phyloP scores from a whole-genome alignment of 208 protist species.

The Acanthamoeba lugdunensis region DNA sequence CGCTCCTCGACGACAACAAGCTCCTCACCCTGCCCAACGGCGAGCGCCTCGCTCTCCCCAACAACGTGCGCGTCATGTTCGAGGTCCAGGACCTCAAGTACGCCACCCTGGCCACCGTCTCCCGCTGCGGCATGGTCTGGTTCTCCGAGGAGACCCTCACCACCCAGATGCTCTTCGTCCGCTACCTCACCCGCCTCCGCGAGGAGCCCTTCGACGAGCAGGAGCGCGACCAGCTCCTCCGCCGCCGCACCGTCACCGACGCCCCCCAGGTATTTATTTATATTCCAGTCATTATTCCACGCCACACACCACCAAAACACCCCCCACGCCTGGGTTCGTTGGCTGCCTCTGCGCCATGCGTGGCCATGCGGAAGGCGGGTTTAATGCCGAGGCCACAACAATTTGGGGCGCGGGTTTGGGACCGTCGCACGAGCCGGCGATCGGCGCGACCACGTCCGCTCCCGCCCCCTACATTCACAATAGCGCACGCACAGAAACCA shows the following conservation, averaged over 20 bases:
- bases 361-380: not conserved
- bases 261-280: not conserved
- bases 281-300: not conserved
- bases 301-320: not conserved
- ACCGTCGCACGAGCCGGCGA: not conserved
- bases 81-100: constrained; percentile 96
- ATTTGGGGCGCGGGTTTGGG: not conserved
- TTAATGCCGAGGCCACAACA: not conserved
- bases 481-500: too few species aligned
- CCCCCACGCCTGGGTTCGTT: not conserved
- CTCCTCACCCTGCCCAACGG: constrained; percentile 98
- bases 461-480: not conserved
- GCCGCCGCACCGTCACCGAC: not conserved
- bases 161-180: constrained; percentile 90
- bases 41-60: constrained; percentile 96
- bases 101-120: constrained; percentile 97
- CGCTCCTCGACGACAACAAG: constrained; percentile 98
- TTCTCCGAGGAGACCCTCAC: constrained; percentile 94
- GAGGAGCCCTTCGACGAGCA: constrained; percentile 79
- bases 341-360: not conserved
- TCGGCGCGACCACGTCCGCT: not conserved
- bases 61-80: constrained; percentile 97
- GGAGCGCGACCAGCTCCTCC: constrained; percentile 72
- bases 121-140: constrained; percentile 98
- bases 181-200: constrained; percentile 80